phyloP scores from a whole-genome alignment of 305 asterid species.

The Rubia peregrina region DNA sequence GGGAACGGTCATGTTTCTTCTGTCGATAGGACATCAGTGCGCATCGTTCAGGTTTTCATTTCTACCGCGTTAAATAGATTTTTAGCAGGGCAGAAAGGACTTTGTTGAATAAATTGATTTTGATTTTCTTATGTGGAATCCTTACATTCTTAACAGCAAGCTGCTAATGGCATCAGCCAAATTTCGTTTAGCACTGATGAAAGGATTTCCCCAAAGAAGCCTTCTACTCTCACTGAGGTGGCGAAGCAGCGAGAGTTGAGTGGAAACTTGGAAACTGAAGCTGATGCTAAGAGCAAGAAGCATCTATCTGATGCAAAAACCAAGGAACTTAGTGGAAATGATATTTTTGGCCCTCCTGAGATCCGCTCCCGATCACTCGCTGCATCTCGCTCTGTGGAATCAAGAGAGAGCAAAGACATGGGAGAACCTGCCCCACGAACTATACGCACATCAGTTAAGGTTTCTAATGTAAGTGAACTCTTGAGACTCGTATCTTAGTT shows the following conservation, averaged over 20 bases:
- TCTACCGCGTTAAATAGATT: not conserved
- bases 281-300: conserved; percentile 54
- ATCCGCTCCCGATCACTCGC: conserved; percentile 53
- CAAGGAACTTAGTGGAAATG: conserved; percentile 76
- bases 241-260: conserved; percentile 92
- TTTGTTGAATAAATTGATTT: not conserved
- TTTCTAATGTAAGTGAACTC: conserved; percentile 70
- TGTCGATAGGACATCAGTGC: conserved; percentile 71
- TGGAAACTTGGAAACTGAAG: conserved; percentile 69
- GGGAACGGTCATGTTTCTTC: conserved; percentile 42
- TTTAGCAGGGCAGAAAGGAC: not conserved
- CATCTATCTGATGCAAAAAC: conserved; percentile 65
- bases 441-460: conserved; percentile 83
- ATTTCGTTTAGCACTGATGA: conserved; percentile 85
- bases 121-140: not conserved
- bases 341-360: conserved; percentile 84
- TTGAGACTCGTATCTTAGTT: not conserved
- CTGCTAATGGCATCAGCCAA: conserved; percentile 88
- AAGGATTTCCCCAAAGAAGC: conserved; percentile 76
- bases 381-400: conserved; percentile 44
- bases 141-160: conserved; percentile 46
- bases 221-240: conserved; percentile 72
- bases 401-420: conserved; percentile 58
- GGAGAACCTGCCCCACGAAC: conserved; percentile 74
- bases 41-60: conserved; percentile 74